Evolutionary conservation across 2,329 filamentous ascomycete genomes (phyloP), one percentile per base, ranked within the genome.

Genomic region (Trichoderma aggressivum): DNA sequence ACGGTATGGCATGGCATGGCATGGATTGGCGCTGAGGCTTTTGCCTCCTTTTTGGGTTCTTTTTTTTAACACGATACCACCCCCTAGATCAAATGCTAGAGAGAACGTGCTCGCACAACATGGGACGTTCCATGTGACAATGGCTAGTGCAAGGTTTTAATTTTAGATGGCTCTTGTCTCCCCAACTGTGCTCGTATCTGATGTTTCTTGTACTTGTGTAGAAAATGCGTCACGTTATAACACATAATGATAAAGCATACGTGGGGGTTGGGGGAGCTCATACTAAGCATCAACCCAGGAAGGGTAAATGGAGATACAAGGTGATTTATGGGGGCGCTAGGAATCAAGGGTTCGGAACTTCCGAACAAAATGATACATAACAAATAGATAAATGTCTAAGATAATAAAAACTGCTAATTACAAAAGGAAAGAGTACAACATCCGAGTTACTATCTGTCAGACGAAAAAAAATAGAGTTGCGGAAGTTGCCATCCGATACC

Each of bases 71-170:
- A 68, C 65, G 56, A 68, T 68, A 68, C 65, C 65, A 60, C 56
- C 64, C 64, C 65, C 50, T 68, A 68, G 39, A 68, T 53, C 65
- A 53, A 36, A 68, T 68, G 26, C 65, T 68, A 68, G 65, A 68
- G 28, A 68, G 55, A 68, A 39, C 28, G 26, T 68, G 32, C n/a
- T 28, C n/a, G 26, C n/a, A 60, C 26, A 68, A 21, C 16, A 12
- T 43, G 21, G 55, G 24, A n/a, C 39, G 56, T 36, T 60, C 30
- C 21, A 60, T 68, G 21, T 34, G 50, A 50, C n/a, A 34, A 59
- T 24, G 47, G 11, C 21, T 24, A 21, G 11, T 53, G 26, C 3
- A 16, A 53, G 5, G 18, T 47, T 16, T 7, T 26, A n/a, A 26
- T 24, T 56, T 56, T 56, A 30, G 16, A 28, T 28, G 14, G 26